These are phyloP conservation scores for Acer yangbiense DNA, from an alignment of 345 rosid genomes.

Conservation along the genomic window DNA sequence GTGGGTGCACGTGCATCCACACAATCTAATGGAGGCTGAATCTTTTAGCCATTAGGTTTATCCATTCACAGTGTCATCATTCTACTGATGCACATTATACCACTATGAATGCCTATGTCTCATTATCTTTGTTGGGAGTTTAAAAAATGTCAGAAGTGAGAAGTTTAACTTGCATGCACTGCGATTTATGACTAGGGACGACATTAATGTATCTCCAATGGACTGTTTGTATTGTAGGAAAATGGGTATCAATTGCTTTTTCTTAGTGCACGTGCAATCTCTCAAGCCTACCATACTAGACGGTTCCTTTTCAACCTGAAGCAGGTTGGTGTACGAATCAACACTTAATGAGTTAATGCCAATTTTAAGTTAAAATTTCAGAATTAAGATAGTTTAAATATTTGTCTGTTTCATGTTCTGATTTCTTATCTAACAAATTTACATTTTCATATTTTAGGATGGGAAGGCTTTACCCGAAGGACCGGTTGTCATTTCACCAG, in stretches of 20 bases:
- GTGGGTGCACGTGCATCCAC: neutral
- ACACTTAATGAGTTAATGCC: conserved; percentile 10
- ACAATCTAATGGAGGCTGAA: neutral
- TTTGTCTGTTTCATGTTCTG: neutral
- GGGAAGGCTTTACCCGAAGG: conserved; percentile 97
- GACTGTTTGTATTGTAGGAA: conserved; percentile 53
- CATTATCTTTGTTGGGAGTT: neutral
- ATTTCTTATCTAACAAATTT: neutral
- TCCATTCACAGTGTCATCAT: neutral
- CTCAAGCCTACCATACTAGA: conserved; percentile 89
- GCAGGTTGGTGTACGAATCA: conserved; percentile 55
- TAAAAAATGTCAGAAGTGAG: conserved; percentile 5
- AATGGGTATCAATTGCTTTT: conserved; percentile 94
- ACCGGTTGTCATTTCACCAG: conserved; percentile 96
- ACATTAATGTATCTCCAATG: neutral
- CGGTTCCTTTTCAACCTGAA: conserved; percentile 82
- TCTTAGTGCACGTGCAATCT: conserved; percentile 93
- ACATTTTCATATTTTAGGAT: conserved; percentile 46
- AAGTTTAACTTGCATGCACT: conserved; percentile 2
- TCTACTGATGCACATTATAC: conserved; percentile 1
- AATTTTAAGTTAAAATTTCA: conserved; percentile 5
- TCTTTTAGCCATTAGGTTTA: conserved; percentile 6
- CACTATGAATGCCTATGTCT: neutral
- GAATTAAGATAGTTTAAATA: neutral
- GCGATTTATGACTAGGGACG: conserved; percentile 1